Base-by-base conservation (phyloP, 2,329 filamentous ascomycete genomes). In the Epichloe gansuensis region DNA sequence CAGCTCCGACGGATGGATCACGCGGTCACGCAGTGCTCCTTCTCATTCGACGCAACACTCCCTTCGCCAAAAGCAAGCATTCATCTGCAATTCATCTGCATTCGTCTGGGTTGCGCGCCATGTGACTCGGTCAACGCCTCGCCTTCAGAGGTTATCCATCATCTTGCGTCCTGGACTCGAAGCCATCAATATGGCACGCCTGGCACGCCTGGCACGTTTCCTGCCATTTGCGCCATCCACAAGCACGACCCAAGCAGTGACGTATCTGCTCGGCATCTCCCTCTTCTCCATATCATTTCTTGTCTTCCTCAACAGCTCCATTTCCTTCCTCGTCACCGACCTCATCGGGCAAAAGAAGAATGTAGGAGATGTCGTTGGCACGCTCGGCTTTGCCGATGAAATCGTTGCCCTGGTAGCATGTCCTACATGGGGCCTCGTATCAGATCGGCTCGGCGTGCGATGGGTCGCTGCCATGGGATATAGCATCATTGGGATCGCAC, bases 261-360 rank as follows among this genome's bases (percentile, higher is more conserved):
- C 87, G 34, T 94, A 94, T 67, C 81, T 94, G 38, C 76, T 90
- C 58, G 85, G 84, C 64, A 86, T 93, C 62, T 87, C 86, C 55
- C 81, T 94, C 60, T 91, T 91, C 74, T 88, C 83, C 68, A 93
- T 94, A 63, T 85, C 86, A 52, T 93, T 93, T 72, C 84, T 94
- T 58, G 88, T 94, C 62, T 94, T 94, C 70, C 79, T 94, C 57
- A 93, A 93, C 73, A 86, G 83, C 72, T 85, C 82, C 64, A 76
- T 93, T 55, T 89, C 85, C 52, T 94, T 93, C 69, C 86, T 93
- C 54, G 82, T 94, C 55, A 91, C 87, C 55, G 86, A 91, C 67
- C 77, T 89, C 56, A 83, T 94, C 59, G 86, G 86, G 55, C 77
- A 86, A 61, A 84, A 86, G 63, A 69, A 82, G 56, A 75, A 78